Evolutionary conservation across 768 basidiomycete species (phyloP), one percentile per base, ranked within the genome.

Genomic region (Kwoniella sp.): DNA sequence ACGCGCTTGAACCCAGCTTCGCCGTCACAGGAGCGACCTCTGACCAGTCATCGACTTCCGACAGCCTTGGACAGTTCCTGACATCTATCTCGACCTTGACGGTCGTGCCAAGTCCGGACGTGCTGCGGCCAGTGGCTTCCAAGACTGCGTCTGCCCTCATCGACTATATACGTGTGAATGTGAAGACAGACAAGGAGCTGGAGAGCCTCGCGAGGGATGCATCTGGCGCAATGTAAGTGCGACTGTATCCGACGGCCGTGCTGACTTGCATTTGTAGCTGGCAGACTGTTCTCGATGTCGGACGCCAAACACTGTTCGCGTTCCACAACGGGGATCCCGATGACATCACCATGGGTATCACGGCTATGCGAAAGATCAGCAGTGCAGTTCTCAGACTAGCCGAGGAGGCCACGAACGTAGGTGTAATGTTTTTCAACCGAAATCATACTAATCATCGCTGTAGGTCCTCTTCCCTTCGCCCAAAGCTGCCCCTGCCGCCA

Each of bases 301-400:
- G 65, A 12, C 60, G 72, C 17, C 72, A 74, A 49, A 57, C 52
- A 1, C 55, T 77, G 3, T 66, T 55, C 53, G 68, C 69, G 19
- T 71, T 70, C 24, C 71, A 74, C 25, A 44, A 44, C n/a, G 60
- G 66, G 2, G 68, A 72, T 26, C 55, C 51, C 19, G 68, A 69
- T 25, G 67, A 66, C 21, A 54, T 69, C 2, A 58, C 53, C 17
- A 12, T 26, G 5, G 51, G 71, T 17, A 62, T 64, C 27, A 55
- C 46, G 12, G 57, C 65, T 1, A 40, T 72, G 25, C 58, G 68
- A 8, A 49, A 49, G 1, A 64, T 64, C 6, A 47, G 55, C 9
- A 24, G 29, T 17, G 62, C 58, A 21, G 17, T 67, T 5, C 25
- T 61, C 10, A 26, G 37, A 21, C 25, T 60, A 6, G 56, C 57